Evolutionary conservation across 116 monocot species (phyloP), one percentile per base, ranked within the genome.

Genomic region (Iris pallida): DNA sequence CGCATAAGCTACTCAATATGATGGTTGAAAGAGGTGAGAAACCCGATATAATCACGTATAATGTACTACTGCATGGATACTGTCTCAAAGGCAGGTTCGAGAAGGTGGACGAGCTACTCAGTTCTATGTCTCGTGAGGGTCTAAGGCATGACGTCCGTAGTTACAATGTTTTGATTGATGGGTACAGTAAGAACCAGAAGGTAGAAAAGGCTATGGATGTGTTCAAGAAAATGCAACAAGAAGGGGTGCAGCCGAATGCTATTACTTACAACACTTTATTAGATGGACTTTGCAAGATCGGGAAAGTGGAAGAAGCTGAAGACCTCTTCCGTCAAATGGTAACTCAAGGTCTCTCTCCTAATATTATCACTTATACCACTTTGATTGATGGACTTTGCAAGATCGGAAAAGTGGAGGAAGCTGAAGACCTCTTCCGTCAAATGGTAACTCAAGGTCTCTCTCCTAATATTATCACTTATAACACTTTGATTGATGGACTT

Each of bases 131-230:
- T 20, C 59, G 70, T 16, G 59, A 11, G 9, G 76, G 76, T 13
- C 41, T 69, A 11, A 40, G 64, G 47, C 79, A 73, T 51, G 73
- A 73, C 67, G n/a, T 42, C 2, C 62, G 76, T 11, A 55, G 72
- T 51, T 81, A 86, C 46, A 82, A 66, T 66, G 40, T 66, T 20
- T 45, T 86, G 16, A 79, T 82, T 44, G 63, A 76, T 79, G 86
- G 79, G 11, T 76, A 76, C 63, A 61, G 69, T 59, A 47, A 43
- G 9, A 8, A 44, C 5, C 75, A 69, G 66, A 45, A 62, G 47
- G 71, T 76, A 41, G 70, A 86, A 17, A 53, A 68, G 52, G 73
- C 77, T 6, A 8, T 47, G 14, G 48, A 63, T 16, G 45, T 77
- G 10, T 62, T 78, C 16, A 16, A 55, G 53, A 12, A 20, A 9